Conservation (phyloP, 306 rosid species). For the Dryas alaskensis region DNA sequence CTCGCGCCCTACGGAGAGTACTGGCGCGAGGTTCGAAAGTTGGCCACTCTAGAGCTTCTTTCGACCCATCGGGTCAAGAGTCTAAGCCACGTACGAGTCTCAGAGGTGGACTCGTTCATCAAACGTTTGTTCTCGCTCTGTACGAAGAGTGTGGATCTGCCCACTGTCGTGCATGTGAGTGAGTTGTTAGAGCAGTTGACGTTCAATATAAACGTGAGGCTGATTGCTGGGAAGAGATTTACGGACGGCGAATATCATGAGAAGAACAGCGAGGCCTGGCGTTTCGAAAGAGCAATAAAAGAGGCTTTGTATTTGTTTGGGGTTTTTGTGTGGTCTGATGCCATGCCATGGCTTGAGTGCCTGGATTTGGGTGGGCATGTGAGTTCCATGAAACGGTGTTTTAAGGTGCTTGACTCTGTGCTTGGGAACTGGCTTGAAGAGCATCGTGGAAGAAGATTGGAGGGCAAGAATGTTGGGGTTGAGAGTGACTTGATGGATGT, state of each 20-base stretch:
- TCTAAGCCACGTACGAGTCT: constrained; percentile 38
- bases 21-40: constrained; percentile 61
- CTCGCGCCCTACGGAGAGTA: constrained; percentile 58
- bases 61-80: constrained; percentile 31
- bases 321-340: constrained; percentile 53
- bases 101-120: constrained; percentile 35
- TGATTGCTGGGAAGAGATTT: constrained; percentile 55
- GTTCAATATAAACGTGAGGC: constrained; percentile 38
- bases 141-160: background rate
- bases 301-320: constrained; percentile 49
- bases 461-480: background rate
- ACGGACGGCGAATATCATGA: background rate
- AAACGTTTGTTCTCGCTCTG: constrained; percentile 30
- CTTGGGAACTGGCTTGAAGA: constrained; percentile 50
- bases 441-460: constrained; percentile 20
- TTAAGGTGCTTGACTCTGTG: constrained; percentile 33
- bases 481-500: constrained; percentile 50
- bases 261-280: constrained; percentile 37
- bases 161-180: constrained; percentile 28
- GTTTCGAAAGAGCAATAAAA: constrained; percentile 33
- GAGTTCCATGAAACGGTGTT: constrained; percentile 49
- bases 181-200: constrained; percentile 47
- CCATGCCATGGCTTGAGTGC: constrained; percentile 37
- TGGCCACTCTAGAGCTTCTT: constrained; percentile 32
- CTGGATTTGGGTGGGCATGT: constrained; percentile 50